phyloP scores from a whole-genome alignment of 2,329 filamentous ascomycete genomes.

The Fusarium sacchari region DNA sequence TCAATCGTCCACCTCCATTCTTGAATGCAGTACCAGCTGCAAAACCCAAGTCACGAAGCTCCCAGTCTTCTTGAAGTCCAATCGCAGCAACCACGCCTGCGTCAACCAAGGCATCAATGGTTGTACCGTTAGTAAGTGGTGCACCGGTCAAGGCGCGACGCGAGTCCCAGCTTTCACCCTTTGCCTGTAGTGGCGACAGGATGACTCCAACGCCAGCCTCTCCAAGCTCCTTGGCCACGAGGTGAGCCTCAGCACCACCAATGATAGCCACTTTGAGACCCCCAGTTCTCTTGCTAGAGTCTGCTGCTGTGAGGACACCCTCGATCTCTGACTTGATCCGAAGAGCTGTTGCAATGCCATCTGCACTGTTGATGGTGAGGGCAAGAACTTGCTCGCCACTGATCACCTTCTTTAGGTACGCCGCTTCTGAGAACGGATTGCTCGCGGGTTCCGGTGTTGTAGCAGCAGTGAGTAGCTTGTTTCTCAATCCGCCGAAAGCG shows the following conservation, averaged over 20 bases:
- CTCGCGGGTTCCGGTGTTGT: slow-evolving; percentile 47
- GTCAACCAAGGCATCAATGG: slow-evolving; percentile 64
- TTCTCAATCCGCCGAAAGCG: slow-evolving; percentile 61
- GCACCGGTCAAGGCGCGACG: slow-evolving; percentile 70
- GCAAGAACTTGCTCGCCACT: slow-evolving; percentile 64
- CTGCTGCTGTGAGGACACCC: slow-evolving; percentile 41
- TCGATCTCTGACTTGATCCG: slow-evolving; percentile 68
- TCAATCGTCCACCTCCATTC: slow-evolving; percentile 65
- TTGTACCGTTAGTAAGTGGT: slow-evolving; percentile 72
- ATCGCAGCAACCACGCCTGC: slow-evolving; percentile 69
- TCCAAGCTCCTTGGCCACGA: slow-evolving; percentile 68
- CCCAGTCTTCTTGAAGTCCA: slow-evolving; percentile 70
- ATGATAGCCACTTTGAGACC: slow-evolving; percentile 65
- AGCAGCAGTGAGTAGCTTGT: slow-evolving; percentile 64
- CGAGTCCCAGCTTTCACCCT: slow-evolving; percentile 67
- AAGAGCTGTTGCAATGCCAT: slow-evolving; percentile 69
- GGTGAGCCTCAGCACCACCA: slow-evolving; percentile 70
- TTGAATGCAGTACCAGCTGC: slow-evolving; percentile 68
- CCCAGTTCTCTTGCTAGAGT: background rate
- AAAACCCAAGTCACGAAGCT: slow-evolving; percentile 67
- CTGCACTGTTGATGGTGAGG: slow-evolving; percentile 69
- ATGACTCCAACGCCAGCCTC: slow-evolving; percentile 67
- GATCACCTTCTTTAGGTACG: slow-evolving; percentile 65
- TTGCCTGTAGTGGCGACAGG: slow-evolving; percentile 67
- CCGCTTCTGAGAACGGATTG: slow-evolving; percentile 58